Evolutionary conservation across 164 flowering plant species (phyloP), one percentile per base, ranked within the genome.

Genomic region (Magnolia changhungtana): DNA sequence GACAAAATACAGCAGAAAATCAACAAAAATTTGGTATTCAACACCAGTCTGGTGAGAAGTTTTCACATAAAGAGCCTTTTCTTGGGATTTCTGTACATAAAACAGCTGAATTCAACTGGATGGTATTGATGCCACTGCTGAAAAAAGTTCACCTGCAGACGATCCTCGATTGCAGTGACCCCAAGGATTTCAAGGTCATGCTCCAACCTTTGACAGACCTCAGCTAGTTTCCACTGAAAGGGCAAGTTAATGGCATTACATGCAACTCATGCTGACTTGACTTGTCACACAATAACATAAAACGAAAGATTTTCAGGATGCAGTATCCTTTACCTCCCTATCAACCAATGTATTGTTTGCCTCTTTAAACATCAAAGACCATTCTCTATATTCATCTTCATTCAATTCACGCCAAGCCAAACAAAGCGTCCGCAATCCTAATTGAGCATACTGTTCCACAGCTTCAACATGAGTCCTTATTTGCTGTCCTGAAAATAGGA

Each of bases 151-250:
- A 94, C 99, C 96, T 96, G 99, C 69, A 96, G 79, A 71, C 93
- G 96, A 81, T 96, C 99, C 84, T 96, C 98, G 79, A 96, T 96
- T 51, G 99, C 99, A 76, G 98, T 92, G 73, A 96, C 90, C 45
- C 99, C 99, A 81, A 96, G 98, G 74, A 96, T 86, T 78, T 90
- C 90, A 79, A 94, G 86, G 73, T 90, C 86, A 80, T 86, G 92
- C 79, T 96, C 99, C 83, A 96, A 80, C 84, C 85, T 88, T 85
- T 96, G 98, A 83, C 99, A 91, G 51, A 91, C 98, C 84, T 96
- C 99, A 75, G 98, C 97, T 45, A 91, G 69, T 78, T 89, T 92
- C 99, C 99, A 92, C 99, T 96, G 86, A 77, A 84, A 78, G 13
- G 70, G 23, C 74, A 21, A 23, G 18, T 72, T 9, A 27, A 66